Evolutionary conservation across 441 rosid genomes (phyloP), one percentile per base, ranked within the genome.

Genomic region (Erysimum cheiri): DNA sequence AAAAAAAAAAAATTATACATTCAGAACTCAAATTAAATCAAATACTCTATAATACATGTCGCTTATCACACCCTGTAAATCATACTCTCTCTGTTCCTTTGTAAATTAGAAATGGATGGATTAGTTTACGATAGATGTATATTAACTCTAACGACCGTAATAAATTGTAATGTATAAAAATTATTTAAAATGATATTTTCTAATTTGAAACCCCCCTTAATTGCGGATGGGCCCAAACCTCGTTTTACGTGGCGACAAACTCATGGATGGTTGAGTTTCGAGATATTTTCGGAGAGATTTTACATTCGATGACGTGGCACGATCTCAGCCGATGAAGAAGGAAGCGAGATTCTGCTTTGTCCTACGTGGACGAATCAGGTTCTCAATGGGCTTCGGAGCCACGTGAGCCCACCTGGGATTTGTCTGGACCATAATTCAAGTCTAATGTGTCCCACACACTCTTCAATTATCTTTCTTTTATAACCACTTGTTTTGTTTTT

Each of bases 331-430:
- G 53, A 4, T 40, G 3, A 46, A 69, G n/a, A 64, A 58, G 48
- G 49, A 62, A 49, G n/a, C 4, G 40, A 57, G 79, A 69, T 75
- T 70, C 75, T 75, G 66, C 31, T 41, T 22, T 4, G 15, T 75
- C 80, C 59, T 58, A 68, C 67, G 68, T 80, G 83, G 67, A 64
- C 74, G 76, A 80, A 64, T 76, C 78, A 63, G 40, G 43, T 71
- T 58, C 61, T 63, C 11, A 71, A 47, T 13, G 26, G 67, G 50
- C 43, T 52, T n/a, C 6, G 1, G 15, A 64, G 48, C 69, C 63
- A 64, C 73, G 79, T 60, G 69, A 69, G 64, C 67, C 70, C 73
- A 65, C 77, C 74, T 69, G 79, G 72, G 79, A 70, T 76, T 76
- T 64, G 75, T 70, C 72, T 70, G 75, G 52, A 76, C 67, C 60